Conservation (phyloP, 1,284 basidiomycete genomes). For the Microbotryum intermedium region DNA sequence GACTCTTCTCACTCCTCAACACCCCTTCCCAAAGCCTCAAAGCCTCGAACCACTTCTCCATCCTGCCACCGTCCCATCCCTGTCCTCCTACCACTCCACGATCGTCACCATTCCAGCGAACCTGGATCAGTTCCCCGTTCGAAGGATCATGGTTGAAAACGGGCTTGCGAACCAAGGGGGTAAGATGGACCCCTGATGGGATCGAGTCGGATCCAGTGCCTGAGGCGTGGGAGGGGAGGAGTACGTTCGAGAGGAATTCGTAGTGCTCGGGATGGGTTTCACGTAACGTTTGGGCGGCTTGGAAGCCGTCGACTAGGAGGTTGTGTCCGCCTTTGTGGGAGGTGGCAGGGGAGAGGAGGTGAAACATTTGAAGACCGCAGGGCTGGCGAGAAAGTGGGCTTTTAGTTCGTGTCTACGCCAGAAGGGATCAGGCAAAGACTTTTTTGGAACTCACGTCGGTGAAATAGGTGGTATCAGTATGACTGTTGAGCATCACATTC, state of each 20-base stretch:
- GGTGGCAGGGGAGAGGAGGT: slow-evolving; percentile 57
- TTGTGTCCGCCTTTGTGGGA: slow-evolving; percentile 75
- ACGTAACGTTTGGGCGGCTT: slow-evolving; percentile 70
- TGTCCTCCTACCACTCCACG: slow-evolving; percentile 60
- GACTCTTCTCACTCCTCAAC: slow-evolving; percentile 67
- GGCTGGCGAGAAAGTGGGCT: slow-evolving; percentile 49
- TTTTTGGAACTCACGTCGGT: slow-evolving; percentile 20
- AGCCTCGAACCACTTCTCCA: slow-evolving; percentile 62
- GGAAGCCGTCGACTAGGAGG: slow-evolving; percentile 89
- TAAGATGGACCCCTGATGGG: slow-evolving; percentile 54
- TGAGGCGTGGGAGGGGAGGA: slow-evolving; percentile 77
- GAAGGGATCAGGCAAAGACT: too few species aligned
- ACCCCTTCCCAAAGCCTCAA: slow-evolving; percentile 68
- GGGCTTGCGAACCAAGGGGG: slow-evolving; percentile 50
- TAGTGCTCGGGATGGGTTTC: slow-evolving; percentile 67
- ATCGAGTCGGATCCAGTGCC: slow-evolving; percentile 63
- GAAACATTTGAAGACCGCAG: slow-evolving; percentile 88
- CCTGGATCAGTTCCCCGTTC: slow-evolving; percentile 59
- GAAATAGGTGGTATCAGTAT: slow-evolving; percentile 80
- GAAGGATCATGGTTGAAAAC: slow-evolving; percentile 51
- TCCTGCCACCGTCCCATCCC: slow-evolving; percentile 52
- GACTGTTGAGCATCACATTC: slow-evolving; percentile 73
- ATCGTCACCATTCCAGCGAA: slow-evolving; percentile 95
- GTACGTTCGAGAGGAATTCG: slow-evolving; percentile 57
- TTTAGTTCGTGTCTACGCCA: neutral